Base-by-base conservation (phyloP, 2,329 filamentous ascomycete genomes). In the Trichoderma sp. region DNA sequence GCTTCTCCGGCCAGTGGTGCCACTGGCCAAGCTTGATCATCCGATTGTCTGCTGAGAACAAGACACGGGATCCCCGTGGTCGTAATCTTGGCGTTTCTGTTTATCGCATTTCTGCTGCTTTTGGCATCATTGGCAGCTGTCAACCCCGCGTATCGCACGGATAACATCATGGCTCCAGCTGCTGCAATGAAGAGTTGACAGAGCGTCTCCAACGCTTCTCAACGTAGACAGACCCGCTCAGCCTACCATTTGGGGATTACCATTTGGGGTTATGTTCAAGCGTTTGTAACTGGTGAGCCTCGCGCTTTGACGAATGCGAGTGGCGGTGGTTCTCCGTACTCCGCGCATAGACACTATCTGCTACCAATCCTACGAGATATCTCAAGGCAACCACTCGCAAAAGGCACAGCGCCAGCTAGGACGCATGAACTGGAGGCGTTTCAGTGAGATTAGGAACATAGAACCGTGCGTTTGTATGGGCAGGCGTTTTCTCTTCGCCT, bases 11-110 rank as follows among this genome's bases (percentile, higher is more conserved):
- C 30, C 26, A 56, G 66, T 61, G 58, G 66, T 68, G 58, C 52
- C 66, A 68, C 51, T 32, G 39, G 16, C 18, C 51, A 32, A 28
- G 56, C 58, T 34, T 37, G 30, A 68, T 68, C 59, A 49, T 68
- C 56, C 49, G 58, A 68, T 68, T 51, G 61, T 63, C 66, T 68
- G 58, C 58, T 61, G 66, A 68, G 66, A 60, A 61, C 34, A 34
- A 61, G 56, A 56, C 52, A 55, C 51, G 46, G 34, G 18, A 34
- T 21, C 18, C n/a, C 51, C 14, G 55, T 32, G 39, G n/a, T 68
- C 58, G 32, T 32, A 66, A 58, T 49, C 64, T 66, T 66, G 64
- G 64, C 64, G 64, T 59, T 66, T 66, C 34, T 46, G 51, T 49
- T 34, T 43, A 43, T 66, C 61, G 32, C 61, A 49, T 14, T 43